Evolutionary conservation across 257 asterid genomes (phyloP), one percentile per base, ranked within the genome.

Genomic region (Penstemon davidsonii): DNA sequence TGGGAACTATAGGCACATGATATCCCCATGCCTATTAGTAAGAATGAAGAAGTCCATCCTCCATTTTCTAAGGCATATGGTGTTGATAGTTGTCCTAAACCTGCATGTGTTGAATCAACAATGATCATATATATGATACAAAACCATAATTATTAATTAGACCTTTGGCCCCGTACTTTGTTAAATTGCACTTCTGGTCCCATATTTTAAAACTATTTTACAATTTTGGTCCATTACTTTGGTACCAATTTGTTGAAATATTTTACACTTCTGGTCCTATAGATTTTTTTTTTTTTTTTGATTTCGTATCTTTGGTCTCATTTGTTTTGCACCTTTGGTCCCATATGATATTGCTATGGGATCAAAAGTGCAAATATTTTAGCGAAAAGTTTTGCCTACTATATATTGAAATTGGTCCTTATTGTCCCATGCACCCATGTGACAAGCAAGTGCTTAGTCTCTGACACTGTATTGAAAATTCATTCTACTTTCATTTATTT

Each of bases 21-120:
- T 15, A 77, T 62, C 47, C 90, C 95, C 0, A 89, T 81, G 46
- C 84, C 85, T 11, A 80, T 53, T 3, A 89, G 85, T 0, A 89
- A 75, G 80, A 89, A 83, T 8, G 84, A 53, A n/a, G 95, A 87
- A 11, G 73, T 47, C 92, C 92, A 87, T 37, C 96, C 96, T 59
- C 86, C 96, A 4, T 78, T 85, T 78, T 87, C 88, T 44, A 89
- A 55, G 47, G 96, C 96, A 68, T 85, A 87, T 6, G 95, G 88
- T 42, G 86, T 85, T 61, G 96, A 89, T 42, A 89, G 76, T 38
- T 87, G 96, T 11, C 96, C 96, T 62, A 89, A 63, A 60, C 95
- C 96, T 89, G 18, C 18, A 15, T 15, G 18, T 15, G 85, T 56
- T 25, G 25, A 13, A 5, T 3, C 25, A 25, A 44, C 6, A n/a